Evolutionary conservation across 108 stramenopile genomes (phyloP).

Genomic region (Discostella pseudostelligera): DNA sequence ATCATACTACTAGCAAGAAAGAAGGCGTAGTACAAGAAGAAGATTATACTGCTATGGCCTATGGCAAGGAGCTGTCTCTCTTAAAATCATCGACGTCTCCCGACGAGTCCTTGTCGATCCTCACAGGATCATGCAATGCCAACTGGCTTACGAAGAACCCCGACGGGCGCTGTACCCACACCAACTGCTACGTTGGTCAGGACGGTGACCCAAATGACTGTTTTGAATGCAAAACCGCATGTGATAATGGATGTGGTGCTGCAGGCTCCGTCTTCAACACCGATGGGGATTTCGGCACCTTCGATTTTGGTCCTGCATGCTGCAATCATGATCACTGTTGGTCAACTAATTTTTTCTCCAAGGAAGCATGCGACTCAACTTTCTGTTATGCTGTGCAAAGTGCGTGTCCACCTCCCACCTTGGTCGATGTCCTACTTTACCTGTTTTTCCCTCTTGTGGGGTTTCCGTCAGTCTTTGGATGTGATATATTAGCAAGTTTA

Average conservation of each 20-base stretch:
- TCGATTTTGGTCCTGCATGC: slow-evolving; percentile 2
- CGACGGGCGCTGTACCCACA: neutral
- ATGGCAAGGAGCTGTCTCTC: too few species aligned
- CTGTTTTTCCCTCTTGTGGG: neutral
- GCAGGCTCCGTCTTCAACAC: slow-evolving; percentile 1
- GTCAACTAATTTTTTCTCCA: neutral
- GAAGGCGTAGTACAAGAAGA: too few species aligned
- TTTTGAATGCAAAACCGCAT: neutral
- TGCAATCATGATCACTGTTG: slow-evolving; percentile 5
- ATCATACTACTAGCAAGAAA: too few species aligned
- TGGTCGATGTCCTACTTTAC: neutral
- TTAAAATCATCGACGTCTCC: too few species aligned
- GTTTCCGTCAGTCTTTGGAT: neutral
- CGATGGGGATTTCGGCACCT: slow-evolving; percentile 5
- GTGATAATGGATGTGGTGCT: slow-evolving; percentile 4
- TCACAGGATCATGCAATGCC: too few species aligned
- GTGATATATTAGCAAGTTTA: slow-evolving; percentile 1
- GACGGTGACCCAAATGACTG: neutral
- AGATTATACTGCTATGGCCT: neutral
- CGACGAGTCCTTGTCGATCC: too few species aligned
- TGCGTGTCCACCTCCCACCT: neutral
- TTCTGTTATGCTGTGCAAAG: neutral
- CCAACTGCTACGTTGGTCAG: slow-evolving; percentile 5
- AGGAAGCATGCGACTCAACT: neutral
- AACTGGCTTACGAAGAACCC: neutral